Conservation (phyloP, 2,329 filamentous ascomycete species). For the Chrysoporthe deuterocubensis region DNA sequence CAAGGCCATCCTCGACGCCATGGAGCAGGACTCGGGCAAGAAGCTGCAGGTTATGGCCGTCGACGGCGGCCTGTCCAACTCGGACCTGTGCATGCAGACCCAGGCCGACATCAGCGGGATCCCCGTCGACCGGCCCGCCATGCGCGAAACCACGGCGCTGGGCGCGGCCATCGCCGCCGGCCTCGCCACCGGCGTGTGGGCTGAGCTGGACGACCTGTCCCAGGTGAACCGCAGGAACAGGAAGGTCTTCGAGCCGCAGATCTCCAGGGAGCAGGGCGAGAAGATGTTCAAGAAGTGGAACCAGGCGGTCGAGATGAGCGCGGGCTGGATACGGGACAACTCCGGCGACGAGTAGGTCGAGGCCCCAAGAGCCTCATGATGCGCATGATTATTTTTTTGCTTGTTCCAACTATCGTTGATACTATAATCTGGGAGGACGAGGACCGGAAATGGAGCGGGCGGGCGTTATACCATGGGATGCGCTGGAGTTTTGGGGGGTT, state of each 20-base stretch:
- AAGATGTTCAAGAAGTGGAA: conserved; percentile 58
- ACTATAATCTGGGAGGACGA: not conserved
- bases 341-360: conserved; percentile 3
- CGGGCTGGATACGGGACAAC: conserved; percentile 52
- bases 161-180: conserved; percentile 89
- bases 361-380: not conserved
- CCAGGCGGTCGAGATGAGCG: conserved; percentile 62
- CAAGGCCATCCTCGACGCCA: conserved; percentile 87
- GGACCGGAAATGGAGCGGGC: not conserved
- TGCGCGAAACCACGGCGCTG: conserved; percentile 89
- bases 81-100: conserved; percentile 87
- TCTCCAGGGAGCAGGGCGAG: conserved; percentile 48
- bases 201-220: conserved; percentile 72
- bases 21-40: conserved; percentile 84
- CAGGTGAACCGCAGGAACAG: conserved; percentile 73
- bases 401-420: not conserved
- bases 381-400: not conserved
- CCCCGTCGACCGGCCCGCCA: conserved; percentile 79
- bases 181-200: conserved; percentile 81
- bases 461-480: conserved; percentile 16
- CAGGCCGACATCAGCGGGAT: conserved; percentile 86
- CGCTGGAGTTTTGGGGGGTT: conserved; percentile 19
- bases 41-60: conserved; percentile 77
- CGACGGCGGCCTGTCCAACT: conserved; percentile 88
- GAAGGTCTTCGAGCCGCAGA: conserved; percentile 70